phyloP scores from a whole-genome alignment of 2,329 filamentous ascomycete species.

The Emmonsia crescens region DNA sequence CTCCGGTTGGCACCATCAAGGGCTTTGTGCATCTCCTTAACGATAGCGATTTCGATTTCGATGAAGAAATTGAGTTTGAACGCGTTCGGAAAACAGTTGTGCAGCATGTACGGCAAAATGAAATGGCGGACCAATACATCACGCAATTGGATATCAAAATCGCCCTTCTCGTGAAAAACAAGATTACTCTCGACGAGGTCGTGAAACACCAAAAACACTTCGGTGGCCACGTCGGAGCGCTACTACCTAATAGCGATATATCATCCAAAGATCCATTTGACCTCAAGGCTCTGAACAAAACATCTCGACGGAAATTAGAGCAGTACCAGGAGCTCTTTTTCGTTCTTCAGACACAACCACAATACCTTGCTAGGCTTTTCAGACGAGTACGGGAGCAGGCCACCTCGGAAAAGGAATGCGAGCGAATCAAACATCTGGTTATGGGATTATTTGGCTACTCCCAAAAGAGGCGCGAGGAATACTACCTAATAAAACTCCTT shows the following conservation, averaged over 20 bases:
- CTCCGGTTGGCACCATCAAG: constrained; percentile 91
- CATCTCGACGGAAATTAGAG: constrained; percentile 86
- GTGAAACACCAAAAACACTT: constrained; percentile 95
- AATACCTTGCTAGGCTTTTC: constrained; percentile 86
- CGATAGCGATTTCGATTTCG: constrained; percentile 97
- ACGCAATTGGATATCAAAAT: constrained; percentile 99
- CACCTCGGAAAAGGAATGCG: constrained; percentile 81
- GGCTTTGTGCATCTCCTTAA: constrained; percentile 97
- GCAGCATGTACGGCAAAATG: constrained; percentile 92
- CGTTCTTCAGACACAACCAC: constrained; percentile 88
- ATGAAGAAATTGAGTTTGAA: constrained; percentile 96
- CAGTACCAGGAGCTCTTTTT: constrained; percentile 98
- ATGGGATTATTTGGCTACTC: constrained; percentile 97
- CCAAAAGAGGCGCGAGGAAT: constrained; percentile 92
- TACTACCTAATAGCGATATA: constrained; percentile 81
- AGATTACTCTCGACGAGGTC: constrained; percentile 96
- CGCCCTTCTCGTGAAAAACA: constrained; percentile 95
- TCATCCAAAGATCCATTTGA: constrained; percentile 87
- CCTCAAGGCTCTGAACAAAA: constrained; percentile 94
- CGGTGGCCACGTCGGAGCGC: constrained; percentile 72
- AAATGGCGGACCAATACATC: constrained; percentile 94
- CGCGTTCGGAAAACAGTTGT: constrained; percentile 90
- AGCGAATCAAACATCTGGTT: constrained; percentile 82
- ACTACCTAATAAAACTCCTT: constrained; percentile 86
- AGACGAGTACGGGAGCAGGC: constrained; percentile 70